Evolutionary conservation across 306 rosid genomes (phyloP).

Genomic region (Cicer yamashitae): DNA sequence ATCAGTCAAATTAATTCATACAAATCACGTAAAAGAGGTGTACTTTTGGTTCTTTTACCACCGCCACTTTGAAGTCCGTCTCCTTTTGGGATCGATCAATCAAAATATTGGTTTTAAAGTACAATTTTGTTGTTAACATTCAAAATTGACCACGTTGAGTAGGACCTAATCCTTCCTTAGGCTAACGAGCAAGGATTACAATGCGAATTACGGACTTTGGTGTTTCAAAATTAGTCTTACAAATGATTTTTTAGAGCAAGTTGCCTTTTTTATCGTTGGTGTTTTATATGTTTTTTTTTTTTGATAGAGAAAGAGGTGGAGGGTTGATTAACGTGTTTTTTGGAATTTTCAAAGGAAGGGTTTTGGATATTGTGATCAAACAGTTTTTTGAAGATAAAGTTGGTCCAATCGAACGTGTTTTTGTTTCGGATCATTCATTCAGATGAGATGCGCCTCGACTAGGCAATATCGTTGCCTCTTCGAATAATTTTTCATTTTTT

Average conservation of each 20-base stretch:
- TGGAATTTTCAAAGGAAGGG: slow-evolving; percentile 36
- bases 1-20: slow-evolving; percentile 35
- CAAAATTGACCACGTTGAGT: slow-evolving; percentile 52
- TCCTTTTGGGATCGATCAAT: slow-evolving; percentile 39
- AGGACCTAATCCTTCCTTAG: slow-evolving; percentile 38
- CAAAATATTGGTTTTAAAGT: slow-evolving; percentile 48
- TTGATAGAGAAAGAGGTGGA: slow-evolving; percentile 39
- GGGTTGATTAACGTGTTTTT: slow-evolving; percentile 37
- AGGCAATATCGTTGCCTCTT: slow-evolving; percentile 45
- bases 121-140: slow-evolving; percentile 52
- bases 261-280: neutral
- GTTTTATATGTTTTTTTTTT: slow-evolving; percentile 2
- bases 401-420: slow-evolving; percentile 56
- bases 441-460: slow-evolving; percentile 83
- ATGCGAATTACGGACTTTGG: slow-evolving; percentile 23
- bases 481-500: slow-evolving; percentile 34
- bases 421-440: slow-evolving; percentile 46
- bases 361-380: slow-evolving; percentile 33
- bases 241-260: neutral
- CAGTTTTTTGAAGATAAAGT: slow-evolving; percentile 44
- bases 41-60: slow-evolving; percentile 46
- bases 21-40: slow-evolving; percentile 50
- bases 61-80: slow-evolving; percentile 52
- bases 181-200: slow-evolving; percentile 34
- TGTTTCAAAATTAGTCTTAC: too few relatives aligned